Evolutionary conservation across 257 asterid species (phyloP).

Genomic region (Petunia secreta): DNA sequence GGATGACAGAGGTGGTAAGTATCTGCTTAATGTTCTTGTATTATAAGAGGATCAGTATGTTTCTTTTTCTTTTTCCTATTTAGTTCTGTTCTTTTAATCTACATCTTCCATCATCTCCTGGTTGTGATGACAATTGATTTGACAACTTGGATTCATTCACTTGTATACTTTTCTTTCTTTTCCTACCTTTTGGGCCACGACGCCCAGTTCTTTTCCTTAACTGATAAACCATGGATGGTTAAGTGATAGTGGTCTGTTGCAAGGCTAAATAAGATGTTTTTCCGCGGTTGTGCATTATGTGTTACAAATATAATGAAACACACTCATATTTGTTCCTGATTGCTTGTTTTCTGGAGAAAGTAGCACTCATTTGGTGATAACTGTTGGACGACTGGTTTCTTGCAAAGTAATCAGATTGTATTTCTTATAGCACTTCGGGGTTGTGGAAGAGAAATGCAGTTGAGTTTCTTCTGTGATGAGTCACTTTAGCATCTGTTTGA

Average conservation of each 20-base stretch:
- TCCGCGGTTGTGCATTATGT: not conserved
- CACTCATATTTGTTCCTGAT: conserved; percentile 2
- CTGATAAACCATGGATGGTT: not conserved
- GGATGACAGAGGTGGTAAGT: conserved; percentile 92
- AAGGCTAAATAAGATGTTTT: conserved; percentile 1
- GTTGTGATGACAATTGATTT: not conserved
- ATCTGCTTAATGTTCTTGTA: not conserved
- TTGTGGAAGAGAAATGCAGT: conserved; percentile 1
- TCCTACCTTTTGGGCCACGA: conserved; percentile 4
- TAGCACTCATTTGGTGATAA: not conserved
- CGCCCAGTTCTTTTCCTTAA: not conserved
- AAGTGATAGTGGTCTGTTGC: not conserved
- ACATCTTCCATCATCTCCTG: not conserved
- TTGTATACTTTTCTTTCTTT: conserved; percentile 1
- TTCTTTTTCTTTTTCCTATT: not conserved
- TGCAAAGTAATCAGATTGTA: not conserved
- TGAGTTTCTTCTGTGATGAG: not conserved
- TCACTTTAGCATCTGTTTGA: not conserved
- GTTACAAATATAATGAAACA: not conserved
- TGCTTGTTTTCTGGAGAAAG: conserved; percentile 7
- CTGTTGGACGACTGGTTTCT: conserved; percentile 1
- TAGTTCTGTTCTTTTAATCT: not conserved
- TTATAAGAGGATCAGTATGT: not conserved
- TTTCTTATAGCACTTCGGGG: not conserved
- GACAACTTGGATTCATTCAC: conserved; percentile 20